Conservation (phyloP, 208 protist genomes). For the Trypanosoma brucei region DNA sequence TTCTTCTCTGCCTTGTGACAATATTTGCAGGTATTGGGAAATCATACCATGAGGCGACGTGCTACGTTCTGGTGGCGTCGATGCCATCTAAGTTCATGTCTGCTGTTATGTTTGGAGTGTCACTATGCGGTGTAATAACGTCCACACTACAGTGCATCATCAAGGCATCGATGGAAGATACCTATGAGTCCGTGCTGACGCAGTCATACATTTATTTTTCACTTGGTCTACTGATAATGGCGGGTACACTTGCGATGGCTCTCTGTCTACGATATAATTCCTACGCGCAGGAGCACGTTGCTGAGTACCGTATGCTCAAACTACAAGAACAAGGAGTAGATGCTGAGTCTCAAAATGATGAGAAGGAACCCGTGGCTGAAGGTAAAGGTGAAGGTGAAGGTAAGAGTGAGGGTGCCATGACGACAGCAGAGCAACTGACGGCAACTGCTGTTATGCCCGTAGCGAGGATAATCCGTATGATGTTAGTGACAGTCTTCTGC, state of each 20-base stretch:
- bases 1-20: slow-evolving; percentile 29
- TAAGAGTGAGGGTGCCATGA: slow-evolving; percentile 29
- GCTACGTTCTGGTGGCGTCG: slow-evolving; percentile 63
- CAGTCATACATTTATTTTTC: slow-evolving; percentile 80
- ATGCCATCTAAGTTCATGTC: slow-evolving; percentile 58
- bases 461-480: slow-evolving; percentile 55
- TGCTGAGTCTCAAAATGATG: slow-evolving; percentile 1
- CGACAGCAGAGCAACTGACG: slow-evolving; percentile 54
- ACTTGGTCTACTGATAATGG: slow-evolving; percentile 59
- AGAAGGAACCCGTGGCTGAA: background rate
- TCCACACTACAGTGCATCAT: slow-evolving; percentile 76
- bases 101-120: slow-evolving; percentile 57
- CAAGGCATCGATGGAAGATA: slow-evolving; percentile 51
- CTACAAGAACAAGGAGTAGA: slow-evolving; percentile 1
- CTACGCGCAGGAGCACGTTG: slow-evolving; percentile 58
- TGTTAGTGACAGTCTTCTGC: slow-evolving; percentile 57
- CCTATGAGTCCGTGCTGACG: slow-evolving; percentile 33
- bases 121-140: slow-evolving; percentile 52
- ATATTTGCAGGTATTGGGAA: slow-evolving; percentile 45
- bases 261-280: slow-evolving; percentile 50
- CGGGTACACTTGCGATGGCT: slow-evolving; percentile 36
- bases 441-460: slow-evolving; percentile 46
- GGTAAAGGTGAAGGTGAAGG: background rate
- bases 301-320: slow-evolving; percentile 46
- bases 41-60: slow-evolving; percentile 62